phyloP scores from a whole-genome alignment of 2,329 filamentous ascomycete genomes.

The Hypoxylon sp. region DNA sequence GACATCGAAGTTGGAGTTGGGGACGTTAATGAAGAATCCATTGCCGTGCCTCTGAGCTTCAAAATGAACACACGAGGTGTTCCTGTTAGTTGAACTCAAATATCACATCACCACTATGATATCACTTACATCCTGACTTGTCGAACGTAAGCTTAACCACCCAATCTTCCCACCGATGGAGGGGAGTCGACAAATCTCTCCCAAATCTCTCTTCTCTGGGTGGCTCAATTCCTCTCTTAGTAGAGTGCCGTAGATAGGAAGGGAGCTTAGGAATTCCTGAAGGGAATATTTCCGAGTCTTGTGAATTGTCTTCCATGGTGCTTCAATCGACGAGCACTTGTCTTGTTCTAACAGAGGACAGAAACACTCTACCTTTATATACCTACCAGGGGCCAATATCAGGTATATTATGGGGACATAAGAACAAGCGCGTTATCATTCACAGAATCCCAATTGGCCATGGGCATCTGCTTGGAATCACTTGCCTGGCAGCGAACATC shows the following conservation, averaged over 20 bases:
- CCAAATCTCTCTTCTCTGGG: constrained; percentile 6
- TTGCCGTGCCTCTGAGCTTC: constrained; percentile 21
- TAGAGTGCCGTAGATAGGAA: background rate
- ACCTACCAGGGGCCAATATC: background rate
- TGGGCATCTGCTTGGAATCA: background rate
- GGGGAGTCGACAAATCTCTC: constrained; percentile 5
- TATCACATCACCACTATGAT: background rate
- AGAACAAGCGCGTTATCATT: constrained; percentile 3
- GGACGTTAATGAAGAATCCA: constrained; percentile 28
- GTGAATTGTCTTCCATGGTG: constrained; percentile 4
- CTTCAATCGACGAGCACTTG: background rate
- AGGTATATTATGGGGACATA: background rate
- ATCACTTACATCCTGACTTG: constrained; percentile 22
- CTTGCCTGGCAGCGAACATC: constrained; percentile 10
- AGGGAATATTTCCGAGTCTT: background rate
- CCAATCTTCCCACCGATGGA: constrained; percentile 23
- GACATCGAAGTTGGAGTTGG: constrained; percentile 20
- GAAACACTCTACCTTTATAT: background rate
- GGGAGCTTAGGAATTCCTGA: constrained; percentile 3
- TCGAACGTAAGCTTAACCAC: constrained; percentile 24
- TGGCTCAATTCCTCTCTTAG: background rate
- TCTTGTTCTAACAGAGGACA: background rate
- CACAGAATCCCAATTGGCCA: constrained; percentile 3
- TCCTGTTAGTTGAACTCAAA: background rate
- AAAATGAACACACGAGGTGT: background rate